Evolutionary conservation across 495 filamentous ascomycete genomes (phyloP).

Genomic region (Poronia punctata): DNA sequence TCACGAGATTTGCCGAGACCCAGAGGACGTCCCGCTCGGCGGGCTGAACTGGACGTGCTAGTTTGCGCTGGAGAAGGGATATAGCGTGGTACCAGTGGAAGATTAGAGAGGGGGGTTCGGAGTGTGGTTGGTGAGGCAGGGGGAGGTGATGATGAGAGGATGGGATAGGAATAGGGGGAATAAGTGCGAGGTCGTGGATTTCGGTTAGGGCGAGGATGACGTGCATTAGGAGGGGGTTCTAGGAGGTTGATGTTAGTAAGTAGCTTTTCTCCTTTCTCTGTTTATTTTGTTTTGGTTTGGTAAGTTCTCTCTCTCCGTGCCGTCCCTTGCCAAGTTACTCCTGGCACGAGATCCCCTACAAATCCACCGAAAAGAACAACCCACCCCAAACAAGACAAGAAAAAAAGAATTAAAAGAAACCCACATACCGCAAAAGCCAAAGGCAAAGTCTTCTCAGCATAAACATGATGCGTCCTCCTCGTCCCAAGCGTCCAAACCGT

Average conservation of each 20-base stretch:
- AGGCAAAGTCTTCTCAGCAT: constrained; percentile 17
- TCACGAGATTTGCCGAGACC: constrained; percentile 30
- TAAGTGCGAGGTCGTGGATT: constrained; percentile 30
- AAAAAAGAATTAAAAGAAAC: background rate
- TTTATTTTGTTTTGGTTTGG: no score
- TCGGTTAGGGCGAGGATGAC: constrained; percentile 30
- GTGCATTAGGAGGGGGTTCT: constrained; percentile 22
- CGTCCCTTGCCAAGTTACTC: no score
- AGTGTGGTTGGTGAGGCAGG: no score
- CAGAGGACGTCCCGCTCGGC: constrained; percentile 32
- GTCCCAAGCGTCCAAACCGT: constrained; percentile 36
- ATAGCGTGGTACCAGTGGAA: constrained; percentile 32
- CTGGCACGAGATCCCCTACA: no score
- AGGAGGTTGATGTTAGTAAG: no score
- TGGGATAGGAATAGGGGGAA: no score
- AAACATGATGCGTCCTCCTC: constrained; percentile 15
- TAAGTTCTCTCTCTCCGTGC: no score
- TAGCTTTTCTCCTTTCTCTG: no score
- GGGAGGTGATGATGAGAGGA: no score
- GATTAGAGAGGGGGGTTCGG: constrained; percentile 9
- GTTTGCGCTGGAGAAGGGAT: constrained; percentile 28
- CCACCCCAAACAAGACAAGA: no score
- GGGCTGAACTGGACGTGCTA: constrained; percentile 22
- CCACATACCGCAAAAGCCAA: constrained; percentile 24
- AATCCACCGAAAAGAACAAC: no score